Percentiles rank a stretch among this genome's conserved stretches.
Conservation (phyloP, 768 basidiomycete species). For the Phylloporus arenicola region DNA sequence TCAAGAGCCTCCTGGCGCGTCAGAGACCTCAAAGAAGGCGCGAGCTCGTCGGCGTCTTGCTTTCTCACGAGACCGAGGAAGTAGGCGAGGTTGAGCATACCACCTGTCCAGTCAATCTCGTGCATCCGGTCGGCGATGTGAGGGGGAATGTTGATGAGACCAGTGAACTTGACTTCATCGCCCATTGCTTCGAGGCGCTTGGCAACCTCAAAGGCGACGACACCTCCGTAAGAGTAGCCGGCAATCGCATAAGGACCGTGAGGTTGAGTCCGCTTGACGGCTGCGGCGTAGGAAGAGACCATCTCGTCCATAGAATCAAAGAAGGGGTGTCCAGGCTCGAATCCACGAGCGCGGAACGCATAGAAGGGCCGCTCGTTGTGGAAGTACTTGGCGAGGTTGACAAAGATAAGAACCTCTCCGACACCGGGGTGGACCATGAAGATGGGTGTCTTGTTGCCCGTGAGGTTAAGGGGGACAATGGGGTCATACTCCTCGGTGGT, state of each 20-base stretch:
- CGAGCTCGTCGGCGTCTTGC: slow-evolving; percentile 25
- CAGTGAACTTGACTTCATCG: slow-evolving; percentile 36
- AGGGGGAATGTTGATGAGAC: slow-evolving; percentile 40
- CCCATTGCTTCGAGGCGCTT: too few species aligned
- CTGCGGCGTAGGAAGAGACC: slow-evolving; percentile 33
- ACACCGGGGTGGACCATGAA: slow-evolving; percentile 44
- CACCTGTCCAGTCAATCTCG: slow-evolving; percentile 38
- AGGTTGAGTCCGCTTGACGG: slow-evolving; percentile 31
- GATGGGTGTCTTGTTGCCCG: slow-evolving; percentile 37
- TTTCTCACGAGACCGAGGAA: slow-evolving; percentile 35
- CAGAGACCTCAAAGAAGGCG: too few species aligned
- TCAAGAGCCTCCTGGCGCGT: slow-evolving; percentile 28
- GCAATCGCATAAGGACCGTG: slow-evolving; percentile 38
- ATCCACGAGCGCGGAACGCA: slow-evolving; percentile 42
- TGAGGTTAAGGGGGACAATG: slow-evolving; percentile 36
- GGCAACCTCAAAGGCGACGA: slow-evolving; percentile 41
- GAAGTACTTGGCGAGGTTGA: slow-evolving; percentile 39
- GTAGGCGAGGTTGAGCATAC: slow-evolving; percentile 38
- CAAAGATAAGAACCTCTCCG: slow-evolving; percentile 38
- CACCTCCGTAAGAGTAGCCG: slow-evolving; percentile 43
- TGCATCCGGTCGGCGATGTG: slow-evolving; percentile 39
- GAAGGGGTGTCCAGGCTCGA: slow-evolving; percentile 35
- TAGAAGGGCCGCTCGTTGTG: slow-evolving; percentile 41
- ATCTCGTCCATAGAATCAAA: slow-evolving; percentile 38
- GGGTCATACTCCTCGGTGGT: slow-evolving; percentile 33